Base-by-base conservation (phyloP, 202 grass and related monocot species). In the Eragrostis tef region DNA sequence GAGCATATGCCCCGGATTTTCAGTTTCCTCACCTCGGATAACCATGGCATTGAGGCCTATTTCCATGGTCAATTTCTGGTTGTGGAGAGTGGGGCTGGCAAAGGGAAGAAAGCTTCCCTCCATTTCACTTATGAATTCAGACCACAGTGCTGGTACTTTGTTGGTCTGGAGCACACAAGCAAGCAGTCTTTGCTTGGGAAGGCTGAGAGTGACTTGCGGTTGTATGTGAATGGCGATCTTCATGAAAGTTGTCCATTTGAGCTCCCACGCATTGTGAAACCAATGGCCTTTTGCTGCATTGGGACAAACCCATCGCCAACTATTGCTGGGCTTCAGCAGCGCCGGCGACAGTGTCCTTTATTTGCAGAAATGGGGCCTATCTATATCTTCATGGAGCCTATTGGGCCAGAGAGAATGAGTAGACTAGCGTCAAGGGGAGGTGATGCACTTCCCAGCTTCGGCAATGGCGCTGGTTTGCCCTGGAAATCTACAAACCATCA, bases 341-440 rank as follows among this genome's bases (percentile, higher is more conserved):
- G 79, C 20, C 29, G 83, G 24, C 83, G 77, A 41, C 92, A 95
- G 63, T 95, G 95, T 52, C 88, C 95, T 52, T 64, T 98, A 57
- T 98, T 98, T 88, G 95, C 90, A 15, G 95, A 98, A 82, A 89
- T 98, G 90, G 95, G 95, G 0, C 95, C 92, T 77, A 68, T 98
- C 64, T 98, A 98, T 86, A 91, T 98, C 29, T 98, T 98, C 72
- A 87, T 74, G 43, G 95, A 98, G 45, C 90, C 95, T 34, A 90
- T 98, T 70, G 95, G 95, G 25, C 86, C 88, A 31, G 90, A 98
- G 61, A 93, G 80, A 78, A 98, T 98, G 92, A 51, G 34, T 27
- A 86, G 90, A 71, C 61, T 95, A 69, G 90, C 95, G 86, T 91
- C 77, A 41, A 89, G 95, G 83, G 90, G 92, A 81, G 92, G 95